These are phyloP conservation scores for Cladophialophora carrionii DNA, from an alignment of 2,329 filamentous ascomycete genomes.

Conservation along the genomic window DNA sequence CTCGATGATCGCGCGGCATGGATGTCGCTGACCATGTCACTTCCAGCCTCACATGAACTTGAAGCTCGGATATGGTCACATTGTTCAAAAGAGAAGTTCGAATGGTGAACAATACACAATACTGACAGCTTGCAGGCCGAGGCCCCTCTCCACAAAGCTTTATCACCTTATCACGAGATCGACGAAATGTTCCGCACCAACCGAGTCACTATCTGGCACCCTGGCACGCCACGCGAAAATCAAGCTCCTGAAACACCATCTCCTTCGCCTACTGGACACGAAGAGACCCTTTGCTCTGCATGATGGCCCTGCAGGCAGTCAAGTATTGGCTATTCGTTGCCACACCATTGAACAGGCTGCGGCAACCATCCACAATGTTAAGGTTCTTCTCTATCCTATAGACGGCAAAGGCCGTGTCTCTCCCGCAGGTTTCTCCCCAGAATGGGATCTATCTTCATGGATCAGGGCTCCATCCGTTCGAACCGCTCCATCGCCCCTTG, in stretches of 20 bases:
- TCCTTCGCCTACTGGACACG: conserved; percentile 10
- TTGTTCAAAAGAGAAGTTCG: background rate
- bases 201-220: conserved; percentile 15
- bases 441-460: conserved; percentile 29
- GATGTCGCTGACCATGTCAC: background rate
- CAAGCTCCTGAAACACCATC: conserved; percentile 35
- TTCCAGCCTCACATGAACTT: conserved; percentile 10
- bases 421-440: conserved; percentile 17
- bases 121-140: background rate
- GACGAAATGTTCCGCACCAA: conserved; percentile 28
- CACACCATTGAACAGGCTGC: conserved; percentile 3
- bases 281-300: conserved; percentile 26
- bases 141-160: conserved; percentile 1
- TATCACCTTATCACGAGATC: conserved; percentile 12
- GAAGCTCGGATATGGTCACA: background rate
- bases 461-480: conserved; percentile 23
- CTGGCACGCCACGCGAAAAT: conserved; percentile 15
- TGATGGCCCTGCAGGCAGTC: conserved; percentile 2
- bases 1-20: background rate
- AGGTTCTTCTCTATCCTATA: conserved; percentile 17
- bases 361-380: conserved; percentile 1
- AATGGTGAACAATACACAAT: background rate
- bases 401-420: conserved; percentile 20
- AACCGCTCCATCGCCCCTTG: conserved; percentile 26
- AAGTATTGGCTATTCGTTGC: conserved; percentile 27